Percentiles rank a stretch among this genome's conserved stretches.
Evolutionary conservation across 2,329 filamentous ascomycete species (phyloP).

Genomic region (Scedosporium dehoogii): DNA sequence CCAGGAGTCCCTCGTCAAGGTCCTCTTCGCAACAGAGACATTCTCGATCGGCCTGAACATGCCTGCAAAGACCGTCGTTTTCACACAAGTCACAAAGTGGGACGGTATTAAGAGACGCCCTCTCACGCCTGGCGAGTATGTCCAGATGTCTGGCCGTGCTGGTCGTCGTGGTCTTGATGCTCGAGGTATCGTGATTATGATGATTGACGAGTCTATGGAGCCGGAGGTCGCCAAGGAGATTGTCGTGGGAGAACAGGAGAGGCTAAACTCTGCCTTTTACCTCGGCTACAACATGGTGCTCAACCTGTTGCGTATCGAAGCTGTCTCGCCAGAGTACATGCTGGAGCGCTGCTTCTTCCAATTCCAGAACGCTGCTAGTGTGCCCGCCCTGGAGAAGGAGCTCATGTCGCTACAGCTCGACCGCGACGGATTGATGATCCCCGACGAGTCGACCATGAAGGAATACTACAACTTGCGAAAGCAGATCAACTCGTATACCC

Average conservation of each 20-base stretch:
- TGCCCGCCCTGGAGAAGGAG: constrained; percentile 74
- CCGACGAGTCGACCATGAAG: constrained; percentile 79
- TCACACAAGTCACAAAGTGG: constrained; percentile 91
- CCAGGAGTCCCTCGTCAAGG: constrained; percentile 96
- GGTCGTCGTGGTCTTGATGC: constrained; percentile 96
- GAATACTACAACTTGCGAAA: constrained; percentile 90
- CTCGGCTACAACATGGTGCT: constrained; percentile 99
- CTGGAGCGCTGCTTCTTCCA: constrained; percentile 97
- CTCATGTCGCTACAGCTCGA: constrained; percentile 69
- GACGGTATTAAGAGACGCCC: constrained; percentile 74
- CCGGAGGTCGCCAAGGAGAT: constrained; percentile 89
- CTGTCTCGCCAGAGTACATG: constrained; percentile 98
- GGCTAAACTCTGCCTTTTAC: constrained; percentile 94
- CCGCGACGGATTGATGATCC: constrained; percentile 62
- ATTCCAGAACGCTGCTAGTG: constrained; percentile 89
- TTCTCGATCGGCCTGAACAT: constrained; percentile 99
- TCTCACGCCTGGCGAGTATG: constrained; percentile 89
- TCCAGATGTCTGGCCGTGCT: constrained; percentile 97
- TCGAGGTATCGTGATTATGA: constrained; percentile 98
- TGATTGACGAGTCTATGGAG: constrained; percentile 96
- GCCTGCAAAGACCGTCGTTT: constrained; percentile 99
- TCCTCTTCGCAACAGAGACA: constrained; percentile 94
- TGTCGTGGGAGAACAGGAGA: constrained; percentile 92
- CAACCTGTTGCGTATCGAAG: constrained; percentile 93
- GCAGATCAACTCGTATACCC: constrained; percentile 71